Percentiles rank a stretch among this genome's conserved stretches.
phyloP scores from a whole-genome alignment of 2,329 filamentous ascomycete genomes.

The Lachnum nothofagi region DNA sequence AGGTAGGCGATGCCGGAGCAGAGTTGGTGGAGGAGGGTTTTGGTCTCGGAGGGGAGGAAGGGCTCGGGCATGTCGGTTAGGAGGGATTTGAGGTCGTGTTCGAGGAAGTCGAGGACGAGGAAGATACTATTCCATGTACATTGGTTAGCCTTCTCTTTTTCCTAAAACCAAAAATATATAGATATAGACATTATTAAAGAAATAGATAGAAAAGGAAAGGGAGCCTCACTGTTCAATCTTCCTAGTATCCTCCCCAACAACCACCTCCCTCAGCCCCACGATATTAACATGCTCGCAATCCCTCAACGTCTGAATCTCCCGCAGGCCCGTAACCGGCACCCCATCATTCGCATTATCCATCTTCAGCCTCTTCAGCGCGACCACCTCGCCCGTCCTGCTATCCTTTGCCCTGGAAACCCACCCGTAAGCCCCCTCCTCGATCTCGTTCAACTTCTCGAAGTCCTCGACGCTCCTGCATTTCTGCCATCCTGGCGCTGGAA shows the following conservation, averaged over 20 bases:
- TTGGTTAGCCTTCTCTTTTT: constrained; percentile 14
- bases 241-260: constrained; percentile 61
- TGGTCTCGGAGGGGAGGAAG: constrained; percentile 87
- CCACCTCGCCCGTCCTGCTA: constrained; percentile 66
- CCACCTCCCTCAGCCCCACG: constrained; percentile 75
- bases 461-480: constrained; percentile 73
- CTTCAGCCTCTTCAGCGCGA: constrained; percentile 92
- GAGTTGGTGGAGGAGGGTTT: constrained; percentile 82
- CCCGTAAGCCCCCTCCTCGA: constrained; percentile 95
- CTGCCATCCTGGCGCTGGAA: constrained; percentile 63
- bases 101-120: constrained; percentile 93
- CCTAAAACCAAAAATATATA: background rate
- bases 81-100: constrained; percentile 91
- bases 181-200: background rate
- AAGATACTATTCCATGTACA: constrained; percentile 58
- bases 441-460: constrained; percentile 90
- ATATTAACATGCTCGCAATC: constrained; percentile 78
- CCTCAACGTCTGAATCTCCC: constrained; percentile 88
- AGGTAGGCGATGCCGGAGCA: constrained; percentile 76
- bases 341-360: constrained; percentile 69
- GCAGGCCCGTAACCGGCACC: constrained; percentile 82
- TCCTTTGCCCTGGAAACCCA: constrained; percentile 84
- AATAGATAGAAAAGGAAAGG: too few species aligned
- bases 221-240: constrained; percentile 48
- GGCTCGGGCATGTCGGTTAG: constrained; percentile 92